Conservation (phyloP, 106 monocot genomes). For the Hemerocallis citrina region DNA sequence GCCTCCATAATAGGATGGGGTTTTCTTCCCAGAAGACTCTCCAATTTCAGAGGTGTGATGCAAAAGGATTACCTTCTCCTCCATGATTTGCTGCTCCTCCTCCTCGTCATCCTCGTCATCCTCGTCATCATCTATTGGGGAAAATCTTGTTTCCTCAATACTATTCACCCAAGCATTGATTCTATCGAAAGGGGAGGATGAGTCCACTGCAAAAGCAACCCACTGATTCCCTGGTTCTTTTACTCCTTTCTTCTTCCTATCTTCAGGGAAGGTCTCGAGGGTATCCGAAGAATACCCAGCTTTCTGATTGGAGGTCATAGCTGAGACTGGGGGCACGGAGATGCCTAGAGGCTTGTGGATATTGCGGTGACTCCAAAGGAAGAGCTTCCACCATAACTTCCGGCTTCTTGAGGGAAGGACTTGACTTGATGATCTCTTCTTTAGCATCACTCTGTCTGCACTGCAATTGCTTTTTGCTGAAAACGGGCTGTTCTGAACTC, state of each 20-base stretch:
- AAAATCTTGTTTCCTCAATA: constrained; percentile 33
- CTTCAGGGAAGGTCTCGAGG: constrained; percentile 30
- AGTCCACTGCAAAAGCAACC: constrained; percentile 65
- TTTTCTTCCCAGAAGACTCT: constrained; percentile 44
- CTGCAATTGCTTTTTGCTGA: constrained; percentile 55
- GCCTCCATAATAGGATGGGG: constrained; percentile 3
- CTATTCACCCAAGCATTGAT: constrained; percentile 86
- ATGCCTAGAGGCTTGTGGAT: constrained; percentile 32
- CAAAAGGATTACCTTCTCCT: not conserved
- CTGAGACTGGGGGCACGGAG: constrained; percentile 3
- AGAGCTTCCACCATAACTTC: constrained; percentile 93
- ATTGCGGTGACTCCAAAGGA: constrained; percentile 93
- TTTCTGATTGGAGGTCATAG: constrained; percentile 9
- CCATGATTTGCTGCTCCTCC: too few relatives aligned
- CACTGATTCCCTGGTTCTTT: constrained; percentile 34
- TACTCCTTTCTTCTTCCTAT: constrained; percentile 17
- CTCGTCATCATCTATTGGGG: not conserved
- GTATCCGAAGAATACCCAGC: constrained; percentile 74
- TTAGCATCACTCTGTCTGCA: constrained; percentile 74
- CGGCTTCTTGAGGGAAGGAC: constrained; percentile 87
- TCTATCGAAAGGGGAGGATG: constrained; percentile 52
- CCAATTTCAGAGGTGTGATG: constrained; percentile 17
- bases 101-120: constrained; percentile 12
- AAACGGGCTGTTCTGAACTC: constrained; percentile 29
- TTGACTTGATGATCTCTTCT: constrained; percentile 81